Base-by-base conservation (phyloP, 2,329 filamentous ascomycete species). In the Aspergillus tanneri region DNA sequence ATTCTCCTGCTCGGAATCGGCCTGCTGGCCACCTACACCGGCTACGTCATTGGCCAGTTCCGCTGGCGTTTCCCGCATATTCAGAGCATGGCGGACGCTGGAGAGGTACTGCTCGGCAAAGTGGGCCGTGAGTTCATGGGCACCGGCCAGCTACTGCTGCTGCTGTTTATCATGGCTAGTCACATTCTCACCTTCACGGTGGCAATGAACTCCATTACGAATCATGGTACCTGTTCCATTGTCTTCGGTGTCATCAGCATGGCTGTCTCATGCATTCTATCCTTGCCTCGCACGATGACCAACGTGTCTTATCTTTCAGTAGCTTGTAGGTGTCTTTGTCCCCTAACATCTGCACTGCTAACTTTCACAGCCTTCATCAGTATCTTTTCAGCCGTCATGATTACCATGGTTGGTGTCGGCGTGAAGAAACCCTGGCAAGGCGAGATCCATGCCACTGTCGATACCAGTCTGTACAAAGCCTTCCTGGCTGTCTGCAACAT, bases 131-230 rank as follows among this genome's bases (percentile, higher is more conserved):
- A 85, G 63, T 52, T 87, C 25, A 72, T 85, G 24, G 82, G 81
- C 22, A 68, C 72, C 47, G 82, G 79, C 54, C 83, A 85, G 54
- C 67, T 77, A 4, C 67, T 87, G 12, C 79, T 86, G 61, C 70
- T 87, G 25, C 69, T 84, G 49, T 85, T 88, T 68, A 78, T 86
- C 52, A 81, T 84, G 64, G 83, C 78, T 23, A 84, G 83, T 11
- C 86, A 88, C 67, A 75, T 85, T 46, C 69, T 87, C 49, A 85
- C 83, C 0, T 86, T 86, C 52, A 77, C 77, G 18, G 84, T 87
- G 57, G 83, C 83, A 58, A 78, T 87, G 63, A 82, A 82, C 55
- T 79, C 77, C 44, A 71, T 87, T 38, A 82, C 81, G 6, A 66
- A 78, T 2, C 76, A 84, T 52, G 78, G 73, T 0, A 74, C 77